phyloP scores from a whole-genome alignment of 225 moss, liverwort and hornwort genomes.

The Takakia lepidozioides region DNA sequence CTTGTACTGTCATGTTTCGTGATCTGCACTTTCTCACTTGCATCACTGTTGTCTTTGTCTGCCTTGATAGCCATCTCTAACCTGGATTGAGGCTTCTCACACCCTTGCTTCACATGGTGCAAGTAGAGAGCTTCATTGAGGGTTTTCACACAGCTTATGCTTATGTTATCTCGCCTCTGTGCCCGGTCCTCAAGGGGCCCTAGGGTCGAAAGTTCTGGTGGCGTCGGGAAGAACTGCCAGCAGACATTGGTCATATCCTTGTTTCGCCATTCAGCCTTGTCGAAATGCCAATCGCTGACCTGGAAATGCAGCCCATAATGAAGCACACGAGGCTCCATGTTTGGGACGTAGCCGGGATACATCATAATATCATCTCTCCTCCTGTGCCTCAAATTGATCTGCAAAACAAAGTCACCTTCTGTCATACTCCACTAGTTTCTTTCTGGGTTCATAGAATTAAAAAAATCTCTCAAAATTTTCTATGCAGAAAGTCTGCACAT shows the following conservation, averaged over 20 bases:
- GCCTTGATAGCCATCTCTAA: no score
- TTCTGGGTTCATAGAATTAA: no score
- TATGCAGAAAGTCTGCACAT: no score
- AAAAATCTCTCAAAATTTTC: no score
- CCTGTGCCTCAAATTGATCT: conserved; percentile 79
- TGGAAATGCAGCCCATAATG: conserved; percentile 73
- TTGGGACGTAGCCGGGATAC: conserved; percentile 76
- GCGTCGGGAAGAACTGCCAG: conserved; percentile 73
- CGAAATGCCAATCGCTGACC: conserved; percentile 79
- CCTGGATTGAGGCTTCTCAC: conserved; percentile 13
- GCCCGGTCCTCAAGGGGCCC: conserved; percentile 3
- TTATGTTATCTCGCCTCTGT: conserved; percentile 51
- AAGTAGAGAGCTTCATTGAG: conserved; percentile 72
- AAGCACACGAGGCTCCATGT: conserved; percentile 48
- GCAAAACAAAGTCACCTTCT: no score
- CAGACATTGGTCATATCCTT: conserved; percentile 76
- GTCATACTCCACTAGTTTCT: no score
- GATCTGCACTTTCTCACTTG: no score
- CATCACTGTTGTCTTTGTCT: no score
- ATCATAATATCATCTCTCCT: conserved; percentile 71
- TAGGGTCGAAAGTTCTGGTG: conserved; percentile 38
- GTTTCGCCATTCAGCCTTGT: conserved; percentile 80
- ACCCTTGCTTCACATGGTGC: conserved; percentile 66
- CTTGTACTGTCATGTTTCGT: no score
- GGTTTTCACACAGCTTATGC: conserved; percentile 70